A percentile compares a stretch with the other conserved stretches of the same genome.
These are phyloP conservation scores for Borealophlyctis nickersoniae DNA, from an alignment of 192 early-diverging fungal species.

Conservation along the genomic window DNA sequence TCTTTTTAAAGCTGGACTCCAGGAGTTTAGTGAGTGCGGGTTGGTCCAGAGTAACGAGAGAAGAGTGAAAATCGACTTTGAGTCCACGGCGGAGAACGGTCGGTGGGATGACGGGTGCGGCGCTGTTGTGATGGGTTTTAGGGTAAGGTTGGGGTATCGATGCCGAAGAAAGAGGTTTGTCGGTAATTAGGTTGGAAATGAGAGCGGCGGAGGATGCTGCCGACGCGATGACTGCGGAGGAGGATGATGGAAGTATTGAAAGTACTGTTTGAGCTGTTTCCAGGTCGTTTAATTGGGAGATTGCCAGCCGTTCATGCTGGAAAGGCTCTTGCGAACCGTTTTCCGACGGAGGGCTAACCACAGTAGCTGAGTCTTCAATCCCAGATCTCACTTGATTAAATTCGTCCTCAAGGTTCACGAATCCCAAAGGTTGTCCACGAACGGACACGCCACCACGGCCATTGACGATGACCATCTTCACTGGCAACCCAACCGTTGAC, in stretches of 20 bases:
- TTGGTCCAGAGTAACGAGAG: conserved; percentile 53
- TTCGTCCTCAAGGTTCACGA: conserved; percentile 83
- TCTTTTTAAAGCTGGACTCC: conserved; percentile 73
- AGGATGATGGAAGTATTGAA: conserved; percentile 59
- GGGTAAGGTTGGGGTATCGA: neutral
- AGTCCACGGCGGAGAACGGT: conserved; percentile 80
- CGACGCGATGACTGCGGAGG: conserved; percentile 76
- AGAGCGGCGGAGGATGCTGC: conserved; percentile 44
- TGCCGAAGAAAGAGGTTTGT: conserved; percentile 51
- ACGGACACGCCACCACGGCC: conserved; percentile 61
- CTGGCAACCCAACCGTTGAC: conserved; percentile 35
- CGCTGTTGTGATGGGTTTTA: conserved; percentile 14
- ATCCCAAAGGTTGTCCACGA: conserved; percentile 58
- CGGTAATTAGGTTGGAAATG: conserved; percentile 73
- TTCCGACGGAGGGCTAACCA: conserved; percentile 37
- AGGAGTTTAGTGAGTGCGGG: conserved; percentile 55
- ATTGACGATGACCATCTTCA: conserved; percentile 68
- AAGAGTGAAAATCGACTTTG: conserved; percentile 55
- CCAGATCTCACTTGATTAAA: conserved; percentile 48
- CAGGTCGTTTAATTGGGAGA: conserved; percentile 42
- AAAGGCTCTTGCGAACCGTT: too few relatives aligned
- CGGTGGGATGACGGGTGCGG: conserved; percentile 40
- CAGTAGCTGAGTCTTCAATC: conserved; percentile 21
- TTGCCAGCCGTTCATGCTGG: too few relatives aligned
- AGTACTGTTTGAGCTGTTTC: conserved; percentile 67